Evolutionary conservation across 2,329 filamentous ascomycete genomes (phyloP).

Genomic region (Verticillium longisporum): DNA sequence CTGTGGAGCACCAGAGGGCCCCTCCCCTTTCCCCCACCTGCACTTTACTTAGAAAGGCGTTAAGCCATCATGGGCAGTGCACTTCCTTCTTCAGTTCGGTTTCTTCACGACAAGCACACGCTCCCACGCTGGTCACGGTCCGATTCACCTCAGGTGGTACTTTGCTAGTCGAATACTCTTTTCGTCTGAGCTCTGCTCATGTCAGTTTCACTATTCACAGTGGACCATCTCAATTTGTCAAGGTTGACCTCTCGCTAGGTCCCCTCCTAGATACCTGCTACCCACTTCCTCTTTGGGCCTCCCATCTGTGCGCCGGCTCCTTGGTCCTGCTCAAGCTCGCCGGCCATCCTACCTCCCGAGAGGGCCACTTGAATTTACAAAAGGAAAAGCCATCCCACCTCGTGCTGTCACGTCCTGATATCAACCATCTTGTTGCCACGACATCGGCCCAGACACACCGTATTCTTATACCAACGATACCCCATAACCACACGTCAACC

Average conservation of each 20-base stretch:
- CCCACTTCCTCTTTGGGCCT: constrained; percentile 31
- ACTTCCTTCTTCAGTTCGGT: constrained; percentile 14
- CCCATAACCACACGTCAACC: background rate
- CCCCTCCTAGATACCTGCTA: constrained; percentile 22
- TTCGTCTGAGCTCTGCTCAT: constrained; percentile 19
- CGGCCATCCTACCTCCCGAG: constrained; percentile 2
- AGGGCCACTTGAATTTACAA: constrained; percentile 7
- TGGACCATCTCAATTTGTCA: constrained; percentile 14
- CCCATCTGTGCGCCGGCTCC: constrained; percentile 26
- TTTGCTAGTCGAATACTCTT: constrained; percentile 10
- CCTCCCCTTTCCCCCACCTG: background rate
- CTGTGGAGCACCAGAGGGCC: constrained; percentile 12
- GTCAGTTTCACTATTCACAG: constrained; percentile 18
- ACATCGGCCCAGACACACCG: constrained; percentile 11
- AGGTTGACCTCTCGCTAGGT: constrained; percentile 16
- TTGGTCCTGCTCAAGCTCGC: constrained; percentile 14
- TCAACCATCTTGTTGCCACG: background rate
- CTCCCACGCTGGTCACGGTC: constrained; percentile 6
- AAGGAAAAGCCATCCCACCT: constrained; percentile 10
- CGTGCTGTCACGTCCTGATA: background rate
- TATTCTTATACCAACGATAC: constrained; percentile 6
- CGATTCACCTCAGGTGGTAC: constrained; percentile 7
- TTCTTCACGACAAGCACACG: constrained; percentile 10
- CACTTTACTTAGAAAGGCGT: constrained; percentile 19
- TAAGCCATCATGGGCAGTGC: constrained; percentile 19